Base-by-base conservation (phyloP, 495 filamentous ascomycete genomes). In the Thermochaetoides thermophila region DNA sequence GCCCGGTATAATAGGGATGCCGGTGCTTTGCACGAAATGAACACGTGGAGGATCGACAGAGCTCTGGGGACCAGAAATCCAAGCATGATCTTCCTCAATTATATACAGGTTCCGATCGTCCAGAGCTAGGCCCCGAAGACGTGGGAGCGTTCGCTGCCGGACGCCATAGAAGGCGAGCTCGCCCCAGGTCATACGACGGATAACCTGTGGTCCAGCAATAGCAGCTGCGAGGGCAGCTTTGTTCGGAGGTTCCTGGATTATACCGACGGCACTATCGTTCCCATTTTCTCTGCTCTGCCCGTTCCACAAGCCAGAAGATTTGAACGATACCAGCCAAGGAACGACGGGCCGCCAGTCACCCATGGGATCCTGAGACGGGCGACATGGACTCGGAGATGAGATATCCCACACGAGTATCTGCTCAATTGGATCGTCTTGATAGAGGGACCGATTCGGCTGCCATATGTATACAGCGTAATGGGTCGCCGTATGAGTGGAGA, bases 381-480 rank as follows among this genome's bases (percentile, higher is more conserved):
- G 58, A 43, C 76, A 71, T 0, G 58, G 34, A 5, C 68, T 73
- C 2, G 61, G 54, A 0, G 59, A 55, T 1, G 68, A 69, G 32
- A 81, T 76, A 30, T 81, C 72, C 76, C 75, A 81, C 1, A 81
- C 57, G n/a, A 63, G 63, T 11, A 80, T 46, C 14, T 68, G 65
- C 43, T 81, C 76, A 18, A 72, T 65, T 1, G 72, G 71, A 11
- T 70, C 64, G 41, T 76, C 71, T 9, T 66, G 63, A 46, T 71
- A 71, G 6, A 70, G 46, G 26, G 69, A 69, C 26, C 70, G 66
- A 36, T 74, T 72, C 0, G 69, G 68, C 34, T 77, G 75, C 73
- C 74, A 79, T 15, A 71, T 57, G 46, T 80, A 81, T 3, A 78
- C 59, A 18, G 67, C 72, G 45, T 79, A 81, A 38, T 80, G 70